phyloP scores from a whole-genome alignment of 2,329 filamentous ascomycete species.

The Clarireedia monteithiana region DNA sequence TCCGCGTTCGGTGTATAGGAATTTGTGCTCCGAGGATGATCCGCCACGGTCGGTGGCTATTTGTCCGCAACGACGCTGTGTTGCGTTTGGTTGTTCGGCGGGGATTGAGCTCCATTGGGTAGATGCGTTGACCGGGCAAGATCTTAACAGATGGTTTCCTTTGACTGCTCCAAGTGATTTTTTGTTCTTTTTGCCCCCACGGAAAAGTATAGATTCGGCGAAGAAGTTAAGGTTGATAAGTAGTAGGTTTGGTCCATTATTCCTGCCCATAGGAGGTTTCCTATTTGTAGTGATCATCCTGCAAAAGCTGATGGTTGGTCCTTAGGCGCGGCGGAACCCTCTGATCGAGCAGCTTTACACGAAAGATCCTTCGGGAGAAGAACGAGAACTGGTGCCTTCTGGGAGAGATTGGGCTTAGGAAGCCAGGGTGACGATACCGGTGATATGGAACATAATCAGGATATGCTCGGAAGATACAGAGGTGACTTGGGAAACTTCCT shows the following conservation, averaged over 20 bases:
- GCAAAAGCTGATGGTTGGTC: background rate
- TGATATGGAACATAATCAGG: slow-evolving; percentile 8
- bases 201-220: slow-evolving; percentile 41
- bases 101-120: slow-evolving; percentile 57
- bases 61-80: slow-evolving; percentile 55
- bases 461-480: slow-evolving; percentile 13
- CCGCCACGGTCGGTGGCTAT: slow-evolving; percentile 58
- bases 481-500: slow-evolving; percentile 12
- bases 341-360: slow-evolving; percentile 22
- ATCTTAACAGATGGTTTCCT: slow-evolving; percentile 48
- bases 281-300: too few species aligned
- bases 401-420: slow-evolving; percentile 18
- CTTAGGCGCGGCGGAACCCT: slow-evolving; percentile 37
- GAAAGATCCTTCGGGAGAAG: slow-evolving; percentile 22
- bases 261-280: too few species aligned
- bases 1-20: slow-evolving; percentile 31
- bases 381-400: slow-evolving; percentile 20
- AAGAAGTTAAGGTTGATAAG: slow-evolving; percentile 56
- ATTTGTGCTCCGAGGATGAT: slow-evolving; percentile 53
- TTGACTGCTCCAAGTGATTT: slow-evolving; percentile 46
- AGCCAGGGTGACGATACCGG: slow-evolving; percentile 10
- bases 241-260: slow-evolving; percentile 29
- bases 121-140: slow-evolving; percentile 38
- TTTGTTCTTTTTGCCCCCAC: slow-evolving; percentile 52
- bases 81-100: slow-evolving; percentile 56